Base-by-base conservation (phyloP, 1,284 basidiomycete species). In the Melampsora medusae region DNA sequence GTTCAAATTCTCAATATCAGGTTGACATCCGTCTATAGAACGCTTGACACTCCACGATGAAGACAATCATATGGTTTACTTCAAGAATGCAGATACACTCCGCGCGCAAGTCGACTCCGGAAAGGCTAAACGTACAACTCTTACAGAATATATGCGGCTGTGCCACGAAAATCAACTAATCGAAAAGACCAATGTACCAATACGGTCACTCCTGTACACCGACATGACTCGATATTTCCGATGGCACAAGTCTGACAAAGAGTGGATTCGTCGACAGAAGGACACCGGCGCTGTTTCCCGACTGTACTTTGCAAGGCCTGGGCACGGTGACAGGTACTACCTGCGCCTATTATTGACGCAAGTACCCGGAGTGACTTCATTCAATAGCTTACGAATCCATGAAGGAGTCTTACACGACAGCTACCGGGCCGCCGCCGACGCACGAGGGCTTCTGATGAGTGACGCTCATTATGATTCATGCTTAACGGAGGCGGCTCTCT, bases 191-290 rank as follows among this genome's bases (percentile, higher is more conserved):
- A 4, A 3, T 4, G 4, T 35, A 35, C 7, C 33, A 35, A 35
- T 35, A 35, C 33, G n/a, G n/a, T n/a, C n/a, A n/a, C n/a, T n/a
- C n/a, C n/a, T n/a, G n/a, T n/a, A n/a, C n/a, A n/a, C n/a, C 33
- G 67, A 69, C 16, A 53, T 69, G 19, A 49, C 67, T 22, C 12
- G 42, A 17, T n/a, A 56, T n/a, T 69, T 69, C 25, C 7, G 33
- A 7, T 35, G 33, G 33, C 3, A 35, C 33, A 35, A 35, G 33
- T 35, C 33, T 3, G 33, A 35, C 33, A 35, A 35, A 7, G 33
- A 35, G 33, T 35, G 33, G 33, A 7, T 7, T 35, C 33, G 33
- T 4, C 3, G 33, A 7, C 33, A 35, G 4, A 35, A 35, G 33
- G 33, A 35, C 33, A 4, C 33, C 7, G 4, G 7, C 3, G 33